Conservation (phyloP, 2,329 filamentous ascomycete genomes). For the Didymella pinodella region DNA sequence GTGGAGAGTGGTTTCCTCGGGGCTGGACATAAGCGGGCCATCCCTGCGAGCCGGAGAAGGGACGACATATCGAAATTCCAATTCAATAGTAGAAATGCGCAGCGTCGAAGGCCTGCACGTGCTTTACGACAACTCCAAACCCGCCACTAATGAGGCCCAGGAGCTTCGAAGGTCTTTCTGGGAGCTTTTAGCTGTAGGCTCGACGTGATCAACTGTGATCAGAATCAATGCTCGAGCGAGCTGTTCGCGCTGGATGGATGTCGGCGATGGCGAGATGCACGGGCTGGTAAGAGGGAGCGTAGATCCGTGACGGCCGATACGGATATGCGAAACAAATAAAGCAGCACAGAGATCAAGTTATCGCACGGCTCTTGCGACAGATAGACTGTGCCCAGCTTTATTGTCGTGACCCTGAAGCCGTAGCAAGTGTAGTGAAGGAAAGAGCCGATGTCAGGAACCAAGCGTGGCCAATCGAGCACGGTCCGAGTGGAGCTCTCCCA, state of each 20-base stretch:
- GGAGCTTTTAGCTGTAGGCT: background rate
- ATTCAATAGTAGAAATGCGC: background rate
- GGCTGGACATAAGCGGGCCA: constrained; percentile 20
- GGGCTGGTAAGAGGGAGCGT: background rate
- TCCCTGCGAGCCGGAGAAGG: constrained; percentile 24
- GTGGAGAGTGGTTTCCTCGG: constrained; percentile 7
- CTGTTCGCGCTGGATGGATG: background rate
- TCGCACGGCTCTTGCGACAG: no score
- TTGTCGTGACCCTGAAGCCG: background rate
- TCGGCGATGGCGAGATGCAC: background rate
- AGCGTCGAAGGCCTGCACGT: background rate
- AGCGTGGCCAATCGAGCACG: constrained; percentile 30
- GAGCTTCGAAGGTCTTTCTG: background rate
- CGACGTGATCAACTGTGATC: background rate
- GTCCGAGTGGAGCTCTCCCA: constrained; percentile 33
- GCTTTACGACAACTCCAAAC: background rate
- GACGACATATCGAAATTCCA: constrained; percentile 18
- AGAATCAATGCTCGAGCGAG: background rate
- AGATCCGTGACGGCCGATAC: background rate
- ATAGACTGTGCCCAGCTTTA: background rate
- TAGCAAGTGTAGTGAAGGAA: constrained; percentile 6
- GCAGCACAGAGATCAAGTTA: background rate
- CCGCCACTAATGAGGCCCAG: background rate
- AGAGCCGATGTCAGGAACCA: constrained; percentile 28
- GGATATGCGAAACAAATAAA: background rate